These are phyloP conservation scores for Botrytis medusae DNA, from an alignment of 2,329 filamentous ascomycete species.

Conservation along the genomic window DNA sequence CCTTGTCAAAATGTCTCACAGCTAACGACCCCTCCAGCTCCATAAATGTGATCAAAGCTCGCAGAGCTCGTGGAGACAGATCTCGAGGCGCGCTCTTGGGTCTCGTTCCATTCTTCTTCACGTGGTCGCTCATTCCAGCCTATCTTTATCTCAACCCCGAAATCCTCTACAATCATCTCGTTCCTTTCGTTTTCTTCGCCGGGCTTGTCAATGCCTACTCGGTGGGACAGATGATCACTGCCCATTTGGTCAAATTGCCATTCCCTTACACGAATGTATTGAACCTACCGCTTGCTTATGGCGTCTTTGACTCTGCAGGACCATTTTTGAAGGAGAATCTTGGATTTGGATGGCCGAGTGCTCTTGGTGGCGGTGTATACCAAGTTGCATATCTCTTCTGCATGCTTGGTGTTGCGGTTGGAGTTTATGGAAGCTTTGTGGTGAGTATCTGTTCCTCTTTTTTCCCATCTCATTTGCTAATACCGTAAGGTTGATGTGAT, in stretches of 20 bases:
- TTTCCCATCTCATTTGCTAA: background rate
- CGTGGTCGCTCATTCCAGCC: conserved; percentile 72
- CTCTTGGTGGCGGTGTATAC: conserved; percentile 73
- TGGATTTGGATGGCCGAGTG: conserved; percentile 70
- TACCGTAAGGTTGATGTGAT: conserved; percentile 75
- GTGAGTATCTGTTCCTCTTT: conserved; percentile 43
- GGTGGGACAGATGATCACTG: conserved; percentile 93
- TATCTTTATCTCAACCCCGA: conserved; percentile 85
- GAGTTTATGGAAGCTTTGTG: conserved; percentile 96
- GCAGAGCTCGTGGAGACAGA: conserved; percentile 70
- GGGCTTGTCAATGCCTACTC: conserved; percentile 92
- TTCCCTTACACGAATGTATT: conserved; percentile 94
- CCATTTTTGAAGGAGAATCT: conserved; percentile 59
- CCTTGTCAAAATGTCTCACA: conserved; percentile 31
- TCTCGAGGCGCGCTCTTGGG: conserved; percentile 76
- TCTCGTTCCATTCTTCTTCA: conserved; percentile 74
- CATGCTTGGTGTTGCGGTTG: conserved; percentile 79
- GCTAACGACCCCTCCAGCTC: conserved; percentile 50
- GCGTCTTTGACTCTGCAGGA: conserved; percentile 77
- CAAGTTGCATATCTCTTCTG: conserved; percentile 90
- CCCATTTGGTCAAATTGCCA: conserved; percentile 80
- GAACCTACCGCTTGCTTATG: conserved; percentile 72
- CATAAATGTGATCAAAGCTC: conserved; percentile 79
- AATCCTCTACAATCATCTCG: conserved; percentile 78
- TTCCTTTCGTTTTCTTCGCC: conserved; percentile 87